phyloP scores from a whole-genome alignment of 257 asterid genomes.

The Nicotiana otophora region DNA sequence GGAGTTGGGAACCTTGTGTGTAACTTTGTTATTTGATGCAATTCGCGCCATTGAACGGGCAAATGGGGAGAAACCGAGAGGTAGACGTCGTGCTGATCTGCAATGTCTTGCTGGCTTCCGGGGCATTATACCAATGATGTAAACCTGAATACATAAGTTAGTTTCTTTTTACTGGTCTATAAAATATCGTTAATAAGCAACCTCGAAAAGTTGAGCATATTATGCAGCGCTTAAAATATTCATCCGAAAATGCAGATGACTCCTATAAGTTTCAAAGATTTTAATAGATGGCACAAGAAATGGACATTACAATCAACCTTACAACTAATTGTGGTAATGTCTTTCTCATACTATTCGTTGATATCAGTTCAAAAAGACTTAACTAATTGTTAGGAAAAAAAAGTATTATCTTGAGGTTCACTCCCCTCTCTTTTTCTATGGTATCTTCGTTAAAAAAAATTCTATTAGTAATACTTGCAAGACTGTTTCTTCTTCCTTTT shows the following conservation, averaged over 20 bases:
- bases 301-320: background rate
- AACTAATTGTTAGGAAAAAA: too few species aligned
- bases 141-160: constrained; percentile 1
- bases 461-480: background rate
- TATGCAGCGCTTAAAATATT: background rate
- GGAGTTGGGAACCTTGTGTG: constrained; percentile 21
- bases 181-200: background rate
- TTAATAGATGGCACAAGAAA: background rate
- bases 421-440: background rate
- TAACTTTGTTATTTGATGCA: constrained; percentile 30
- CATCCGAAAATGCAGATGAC: background rate
- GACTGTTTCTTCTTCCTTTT: background rate
- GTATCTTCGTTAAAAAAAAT: background rate
- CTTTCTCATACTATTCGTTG: background rate
- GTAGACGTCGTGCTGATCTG: constrained; percentile 24
- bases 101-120: constrained; percentile 32
- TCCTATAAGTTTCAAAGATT: background rate
- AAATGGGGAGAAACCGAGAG: constrained; percentile 64
- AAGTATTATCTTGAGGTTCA: background rate
- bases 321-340: background rate
- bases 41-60: constrained; percentile 51
- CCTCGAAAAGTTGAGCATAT: background rate
- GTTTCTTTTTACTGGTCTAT: background rate
- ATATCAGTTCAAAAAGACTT: background rate
- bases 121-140: constrained; percentile 40